These are phyloP conservation scores for Penicillium verhagenii DNA, from an alignment of 495 filamentous ascomycete species.

Conservation along the genomic window DNA sequence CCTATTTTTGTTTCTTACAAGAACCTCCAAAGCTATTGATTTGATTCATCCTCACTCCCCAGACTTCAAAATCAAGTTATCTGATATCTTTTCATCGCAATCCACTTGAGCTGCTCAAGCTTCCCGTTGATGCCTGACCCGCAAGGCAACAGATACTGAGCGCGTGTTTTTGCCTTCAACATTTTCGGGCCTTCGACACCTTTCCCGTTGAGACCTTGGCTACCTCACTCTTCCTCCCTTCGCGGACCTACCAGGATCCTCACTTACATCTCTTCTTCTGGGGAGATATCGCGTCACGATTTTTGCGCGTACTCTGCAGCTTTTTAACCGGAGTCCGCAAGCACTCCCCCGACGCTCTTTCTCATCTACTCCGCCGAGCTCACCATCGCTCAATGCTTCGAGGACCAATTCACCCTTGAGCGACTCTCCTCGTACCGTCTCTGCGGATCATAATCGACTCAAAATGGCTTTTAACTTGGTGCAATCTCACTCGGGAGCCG, in stretches of 20 bases:
- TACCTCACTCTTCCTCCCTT: conserved; percentile 4
- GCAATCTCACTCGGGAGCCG: conserved; percentile 23
- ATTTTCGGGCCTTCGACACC: conserved; percentile 19
- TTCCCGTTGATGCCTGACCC: conserved; percentile 33
- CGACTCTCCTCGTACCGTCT: conserved; percentile 39
- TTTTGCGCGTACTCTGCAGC: conserved; percentile 40
- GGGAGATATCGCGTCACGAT: conserved; percentile 32
- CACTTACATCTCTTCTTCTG: conserved; percentile 20
- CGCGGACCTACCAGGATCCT: conserved; percentile 6
- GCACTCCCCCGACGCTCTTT: conserved; percentile 45
- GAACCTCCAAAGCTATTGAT: not conserved
- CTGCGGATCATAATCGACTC: conserved; percentile 38
- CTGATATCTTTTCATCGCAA: not conserved
- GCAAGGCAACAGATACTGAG: conserved; percentile 34
- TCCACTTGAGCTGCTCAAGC: conserved; percentile 34
- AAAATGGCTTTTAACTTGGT: conserved; percentile 66
- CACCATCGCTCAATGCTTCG: conserved; percentile 40
- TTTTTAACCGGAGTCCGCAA: conserved; percentile 42
- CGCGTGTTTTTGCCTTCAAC: conserved; percentile 37
- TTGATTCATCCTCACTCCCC: too few relatives aligned
- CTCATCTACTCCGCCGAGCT: conserved; percentile 29
- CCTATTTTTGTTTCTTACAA: not conserved
- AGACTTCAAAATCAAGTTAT: too few relatives aligned
- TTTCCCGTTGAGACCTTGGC: conserved; percentile 7
- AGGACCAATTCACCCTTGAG: conserved; percentile 33